Base-by-base conservation (phyloP, 73 alveolate genomes). In the Paramecium pentaurelia region DNA sequence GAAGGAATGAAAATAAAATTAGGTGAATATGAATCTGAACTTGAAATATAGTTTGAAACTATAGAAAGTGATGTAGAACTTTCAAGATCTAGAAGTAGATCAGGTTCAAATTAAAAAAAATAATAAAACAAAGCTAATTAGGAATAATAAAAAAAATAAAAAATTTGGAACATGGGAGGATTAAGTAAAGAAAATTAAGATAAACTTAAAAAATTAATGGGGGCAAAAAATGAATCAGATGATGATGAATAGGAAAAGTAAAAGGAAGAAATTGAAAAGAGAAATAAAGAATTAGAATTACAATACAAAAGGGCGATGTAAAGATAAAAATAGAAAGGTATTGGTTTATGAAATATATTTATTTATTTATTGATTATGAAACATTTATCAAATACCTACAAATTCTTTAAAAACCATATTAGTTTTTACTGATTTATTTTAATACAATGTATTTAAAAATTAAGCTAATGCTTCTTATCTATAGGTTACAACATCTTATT, bases 111-210 rank as follows among this genome's bases (percentile, higher is more conserved):
- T 12, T 37, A 42, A 18, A 30, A 75, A 42, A 36, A 16, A 2
- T 30, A 36, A 36, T 11, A 75, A 18, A 75, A 38, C 6, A 75
- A 75, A 9, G 47, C 2, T 16, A 75, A 12, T 10, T 7, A 14
- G n/a, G 88, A 75, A 42, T 25, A 42, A 75, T 16, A 36, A 36
- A 75, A 75, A 75, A 36, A 75, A 20, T 16, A 75, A 75, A 75
- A 75, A 38, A 75, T 75, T 16, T 75, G 88, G 88, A 38, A 75
- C 8, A 38, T 75, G 88, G 88, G 88, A 30, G 88, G 88, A 42
- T 75, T 75, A 20, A 75, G 60, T n/a, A 75, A 75, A 38, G 88
- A 75, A 38, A 75, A 38, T n/a, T 12, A 75, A 20, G 36, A 75
- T 25, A 75, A 25, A 42, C 60, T 75, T 30, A 75, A 75, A 42